Evolutionary conservation across 1,284 basidiomycete species (phyloP).

Genomic region (Mycena sp.): DNA sequence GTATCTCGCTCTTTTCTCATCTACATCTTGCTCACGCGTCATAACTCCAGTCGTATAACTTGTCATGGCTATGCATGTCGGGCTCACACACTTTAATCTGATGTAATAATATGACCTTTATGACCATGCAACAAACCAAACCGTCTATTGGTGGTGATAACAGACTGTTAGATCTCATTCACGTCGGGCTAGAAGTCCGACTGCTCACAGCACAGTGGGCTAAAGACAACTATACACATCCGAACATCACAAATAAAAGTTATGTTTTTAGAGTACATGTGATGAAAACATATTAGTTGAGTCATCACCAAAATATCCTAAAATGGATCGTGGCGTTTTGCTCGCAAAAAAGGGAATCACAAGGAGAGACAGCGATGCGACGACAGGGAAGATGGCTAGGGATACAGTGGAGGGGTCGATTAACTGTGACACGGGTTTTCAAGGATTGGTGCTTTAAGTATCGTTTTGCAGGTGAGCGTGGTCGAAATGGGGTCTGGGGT

Average conservation of each 20-base stretch:
- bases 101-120: background rate
- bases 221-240: no score
- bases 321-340: background rate
- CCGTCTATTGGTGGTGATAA: no score
- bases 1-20: constrained; percentile 41
- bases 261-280: no score
- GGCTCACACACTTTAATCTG: background rate
- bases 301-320: background rate
- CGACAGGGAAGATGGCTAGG: background rate
- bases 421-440: background rate
- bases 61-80: background rate
- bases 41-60: constrained; percentile 49
- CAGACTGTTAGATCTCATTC: no score
- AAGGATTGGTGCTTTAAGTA: background rate
- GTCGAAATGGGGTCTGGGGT: background rate
- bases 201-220: no score
- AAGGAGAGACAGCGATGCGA: background rate
- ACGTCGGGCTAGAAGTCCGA: no score
- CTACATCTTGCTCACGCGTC: constrained; percentile 1
- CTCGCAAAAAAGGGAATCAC: background rate
- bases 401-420: background rate
- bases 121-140: no score
- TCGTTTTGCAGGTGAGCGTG: background rate
- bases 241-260: no score
- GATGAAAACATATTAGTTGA: no score